Evolutionary conservation across 495 filamentous ascomycete genomes (phyloP).

Genomic region (Penicillium desertorum): DNA sequence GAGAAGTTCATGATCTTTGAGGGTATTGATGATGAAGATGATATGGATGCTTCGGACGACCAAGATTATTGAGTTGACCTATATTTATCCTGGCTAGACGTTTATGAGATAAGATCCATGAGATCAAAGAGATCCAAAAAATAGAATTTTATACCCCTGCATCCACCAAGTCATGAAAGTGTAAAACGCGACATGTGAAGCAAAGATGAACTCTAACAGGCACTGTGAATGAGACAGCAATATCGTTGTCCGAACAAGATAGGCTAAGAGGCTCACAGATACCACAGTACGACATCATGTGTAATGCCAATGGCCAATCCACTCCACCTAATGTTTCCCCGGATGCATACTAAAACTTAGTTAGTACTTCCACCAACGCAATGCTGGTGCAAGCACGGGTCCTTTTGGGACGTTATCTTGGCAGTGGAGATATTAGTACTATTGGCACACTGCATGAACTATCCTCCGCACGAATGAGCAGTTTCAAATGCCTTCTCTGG

Average conservation of each 20-base stretch:
- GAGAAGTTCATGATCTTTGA: conserved; percentile 86
- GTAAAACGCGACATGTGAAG: background rate
- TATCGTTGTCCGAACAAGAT: background rate
- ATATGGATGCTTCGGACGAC: conserved; percentile 38
- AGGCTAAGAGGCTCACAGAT: background rate
- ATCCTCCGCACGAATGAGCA: conserved; percentile 9
- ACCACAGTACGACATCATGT: background rate
- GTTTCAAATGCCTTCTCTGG: background rate
- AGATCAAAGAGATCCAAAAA: conserved; percentile 4
- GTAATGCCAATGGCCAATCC: background rate
- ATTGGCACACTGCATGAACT: conserved; percentile 3
- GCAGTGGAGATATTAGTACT: conserved; percentile 1
- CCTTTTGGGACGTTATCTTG: conserved; percentile 1
- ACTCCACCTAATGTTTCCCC: conserved; percentile 4
- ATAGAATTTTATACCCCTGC: conserved; percentile 12
- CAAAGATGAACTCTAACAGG: background rate
- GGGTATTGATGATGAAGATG: conserved; percentile 53
- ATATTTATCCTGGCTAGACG: conserved; percentile 2
- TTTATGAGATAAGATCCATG: conserved; percentile 7
- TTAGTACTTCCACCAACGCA: background rate
- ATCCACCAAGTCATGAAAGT: background rate
- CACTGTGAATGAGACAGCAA: background rate
- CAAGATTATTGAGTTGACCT: conserved; percentile 12
- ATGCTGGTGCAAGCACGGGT: background rate
- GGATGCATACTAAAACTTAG: conserved; percentile 6